phyloP scores from a whole-genome alignment of 129 eudicot genomes.

The Scalesia atractyloides region DNA sequence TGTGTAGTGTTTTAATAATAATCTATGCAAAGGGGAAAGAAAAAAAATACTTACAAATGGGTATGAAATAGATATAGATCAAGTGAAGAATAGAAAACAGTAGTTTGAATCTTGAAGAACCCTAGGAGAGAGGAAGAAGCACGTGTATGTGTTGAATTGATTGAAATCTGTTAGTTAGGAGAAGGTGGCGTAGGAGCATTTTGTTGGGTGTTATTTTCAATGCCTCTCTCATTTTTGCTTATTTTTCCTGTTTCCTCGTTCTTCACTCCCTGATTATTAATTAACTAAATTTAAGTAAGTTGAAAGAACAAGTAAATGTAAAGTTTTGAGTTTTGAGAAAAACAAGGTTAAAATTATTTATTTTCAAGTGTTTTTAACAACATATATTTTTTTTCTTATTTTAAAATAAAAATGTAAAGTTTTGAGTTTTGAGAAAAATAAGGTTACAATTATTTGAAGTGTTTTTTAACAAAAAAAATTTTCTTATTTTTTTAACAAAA shows the following conservation, averaged over 20 bases:
- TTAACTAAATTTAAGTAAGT: too few relatives aligned
- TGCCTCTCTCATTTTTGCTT: slow-evolving; percentile 28
- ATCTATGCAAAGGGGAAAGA: background rate
- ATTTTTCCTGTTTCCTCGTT: slow-evolving; percentile 34
- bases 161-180: slow-evolving; percentile 30
- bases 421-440: too few relatives aligned
- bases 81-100: background rate
- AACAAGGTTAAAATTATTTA: too few relatives aligned
- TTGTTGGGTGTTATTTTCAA: slow-evolving; percentile 47
- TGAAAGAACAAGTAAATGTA: too few relatives aligned
- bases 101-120: slow-evolving; percentile 8
- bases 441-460: too few relatives aligned
- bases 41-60: background rate
- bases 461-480: too few relatives aligned
- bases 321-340: too few relatives aligned
- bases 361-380: too few relatives aligned
- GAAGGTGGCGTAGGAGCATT: slow-evolving; percentile 42
- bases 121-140: slow-evolving; percentile 28
- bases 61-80: background rate
- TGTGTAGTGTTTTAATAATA: background rate
- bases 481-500: too few relatives aligned
- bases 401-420: too few relatives aligned
- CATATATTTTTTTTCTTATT: too few relatives aligned
- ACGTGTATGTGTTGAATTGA: slow-evolving; percentile 34
- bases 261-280: slow-evolving; percentile 7